A percentile compares a stretch with the other conserved stretches of the same genome.
Conservation (phyloP, 257 asterid species). For the Ajuga chamaepitys region DNA sequence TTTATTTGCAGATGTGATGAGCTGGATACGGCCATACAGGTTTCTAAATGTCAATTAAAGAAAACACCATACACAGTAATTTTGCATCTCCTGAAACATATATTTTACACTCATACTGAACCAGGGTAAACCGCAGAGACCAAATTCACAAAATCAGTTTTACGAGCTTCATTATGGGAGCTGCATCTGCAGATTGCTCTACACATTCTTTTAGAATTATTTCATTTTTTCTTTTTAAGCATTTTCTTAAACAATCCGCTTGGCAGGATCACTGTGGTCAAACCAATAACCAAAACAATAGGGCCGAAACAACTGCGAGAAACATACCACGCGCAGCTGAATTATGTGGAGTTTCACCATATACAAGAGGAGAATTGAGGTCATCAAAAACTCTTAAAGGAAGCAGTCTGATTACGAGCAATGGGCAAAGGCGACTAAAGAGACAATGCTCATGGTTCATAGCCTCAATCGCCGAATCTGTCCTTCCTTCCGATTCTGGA, state of each 20-base stretch:
- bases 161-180: neutral
- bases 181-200: neutral
- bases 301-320: slow-evolving; percentile 3
- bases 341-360: slow-evolving; percentile 41
- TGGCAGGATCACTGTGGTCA: neutral
- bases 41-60: neutral
- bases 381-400: slow-evolving; percentile 77
- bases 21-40: neutral
- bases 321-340: slow-evolving; percentile 42
- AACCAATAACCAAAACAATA: neutral
- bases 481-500: slow-evolving; percentile 22
- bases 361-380: slow-evolving; percentile 50
- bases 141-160: neutral
- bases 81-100: neutral
- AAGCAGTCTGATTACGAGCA: slow-evolving; percentile 78
- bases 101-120: neutral
- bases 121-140: neutral
- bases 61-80: neutral
- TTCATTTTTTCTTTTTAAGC: neutral
- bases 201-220: neutral
- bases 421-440: slow-evolving; percentile 78
- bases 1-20: neutral
- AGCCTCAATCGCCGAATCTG: slow-evolving; percentile 27
- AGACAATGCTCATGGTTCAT: slow-evolving; percentile 34
- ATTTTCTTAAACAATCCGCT: neutral